A percentile compares a stretch with the other conserved stretches of the same genome.
These are phyloP conservation scores for Verbena officinalis DNA, from an alignment of 257 asterid genomes.

Conservation along the genomic window DNA sequence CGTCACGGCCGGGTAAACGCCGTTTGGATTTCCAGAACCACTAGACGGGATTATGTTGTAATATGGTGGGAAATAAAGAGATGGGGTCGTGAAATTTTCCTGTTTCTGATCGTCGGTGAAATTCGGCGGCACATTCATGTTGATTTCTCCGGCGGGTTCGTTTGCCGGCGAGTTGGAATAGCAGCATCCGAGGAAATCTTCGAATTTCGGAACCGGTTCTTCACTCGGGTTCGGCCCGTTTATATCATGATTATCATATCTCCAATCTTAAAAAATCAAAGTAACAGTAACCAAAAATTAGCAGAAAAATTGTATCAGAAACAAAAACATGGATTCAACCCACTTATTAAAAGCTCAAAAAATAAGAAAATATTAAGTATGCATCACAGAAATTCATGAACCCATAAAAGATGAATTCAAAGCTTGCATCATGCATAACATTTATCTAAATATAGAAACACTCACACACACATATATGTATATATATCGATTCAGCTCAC, in stretches of 20 bases:
- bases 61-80: conserved; percentile 37
- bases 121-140: conserved; percentile 61
- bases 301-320: too few relatives aligned
- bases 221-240: conserved; percentile 34
- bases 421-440: too few relatives aligned
- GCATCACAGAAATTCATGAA: background rate
- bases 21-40: conserved; percentile 19
- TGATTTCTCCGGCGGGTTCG: conserved; percentile 47
- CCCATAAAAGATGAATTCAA: background rate
- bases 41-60: conserved; percentile 19
- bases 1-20: conserved; percentile 33
- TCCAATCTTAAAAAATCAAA: conserved; percentile 46
- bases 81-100: conserved; percentile 23
- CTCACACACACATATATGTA: too few relatives aligned
- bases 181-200: conserved; percentile 73
- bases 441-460: too few relatives aligned
- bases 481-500: background rate
- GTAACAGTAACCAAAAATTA: too few relatives aligned
- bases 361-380: too few relatives aligned
- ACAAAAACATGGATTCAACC: too few relatives aligned
- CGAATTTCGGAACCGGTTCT: conserved; percentile 63
- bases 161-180: conserved; percentile 54
- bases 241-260: conserved; percentile 44
- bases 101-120: conserved; percentile 29
- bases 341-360: too few relatives aligned